phyloP scores from a whole-genome alignment of 257 asterid species.

The Jacaranda mimosifolia region DNA sequence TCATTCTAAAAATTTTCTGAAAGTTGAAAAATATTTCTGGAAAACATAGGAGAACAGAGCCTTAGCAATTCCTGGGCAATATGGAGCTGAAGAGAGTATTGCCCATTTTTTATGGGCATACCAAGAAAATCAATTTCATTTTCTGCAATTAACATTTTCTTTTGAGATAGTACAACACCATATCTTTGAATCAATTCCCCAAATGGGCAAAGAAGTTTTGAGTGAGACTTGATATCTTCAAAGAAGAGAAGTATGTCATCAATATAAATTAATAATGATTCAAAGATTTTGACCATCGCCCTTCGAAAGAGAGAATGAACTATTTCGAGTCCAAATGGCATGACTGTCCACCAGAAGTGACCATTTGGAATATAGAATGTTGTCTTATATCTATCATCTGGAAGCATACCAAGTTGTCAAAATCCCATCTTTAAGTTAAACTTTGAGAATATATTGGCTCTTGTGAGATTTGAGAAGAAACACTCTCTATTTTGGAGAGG shows the following conservation, averaged over 20 bases:
- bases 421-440: too few relatives aligned
- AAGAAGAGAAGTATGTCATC: neutral
- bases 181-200: neutral
- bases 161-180: neutral
- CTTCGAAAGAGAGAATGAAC: neutral
- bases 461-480: neutral
- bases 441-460: too few relatives aligned
- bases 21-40: too few relatives aligned
- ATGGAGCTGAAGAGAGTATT: neutral
- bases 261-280: too few relatives aligned
- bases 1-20: too few relatives aligned
- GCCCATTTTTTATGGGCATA: neutral
- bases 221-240: neutral
- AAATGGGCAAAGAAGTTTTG: neutral
- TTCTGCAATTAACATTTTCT: neutral
- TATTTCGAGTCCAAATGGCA: neutral
- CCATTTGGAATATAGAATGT: neutral
- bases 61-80: neutral
- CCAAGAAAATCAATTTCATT: neutral
- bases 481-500: neutral
- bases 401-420: too few relatives aligned
- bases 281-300: neutral
- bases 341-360: neutral
- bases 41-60: too few relatives aligned
- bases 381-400: neutral